These are phyloP conservation scores for Mollisia scopiformis DNA, from an alignment of 2,329 filamentous ascomycete genomes.

Conservation along the genomic window DNA sequence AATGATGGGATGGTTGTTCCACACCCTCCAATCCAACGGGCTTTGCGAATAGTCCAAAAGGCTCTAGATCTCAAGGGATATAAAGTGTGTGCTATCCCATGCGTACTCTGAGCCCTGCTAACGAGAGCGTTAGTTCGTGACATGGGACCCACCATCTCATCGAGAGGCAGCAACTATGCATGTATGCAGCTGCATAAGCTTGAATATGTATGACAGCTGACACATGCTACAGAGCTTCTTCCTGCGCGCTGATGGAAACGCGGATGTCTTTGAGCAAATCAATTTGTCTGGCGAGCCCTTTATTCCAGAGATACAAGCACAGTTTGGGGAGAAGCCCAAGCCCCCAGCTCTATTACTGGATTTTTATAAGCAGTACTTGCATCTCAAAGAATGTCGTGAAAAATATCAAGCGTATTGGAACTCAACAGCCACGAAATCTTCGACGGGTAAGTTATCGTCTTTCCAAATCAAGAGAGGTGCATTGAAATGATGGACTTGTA, in stretches of 20 bases:
- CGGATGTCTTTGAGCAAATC: neutral
- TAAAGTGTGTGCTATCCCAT: neutral
- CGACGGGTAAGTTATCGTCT: no score
- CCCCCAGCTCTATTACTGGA: neutral
- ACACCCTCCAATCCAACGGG: constrained; percentile 59
- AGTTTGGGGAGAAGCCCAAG: neutral
- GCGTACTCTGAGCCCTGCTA: neutral
- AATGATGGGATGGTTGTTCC: constrained; percentile 52
- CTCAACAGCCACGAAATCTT: neutral
- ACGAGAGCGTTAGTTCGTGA: neutral
- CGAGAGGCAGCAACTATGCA: neutral
- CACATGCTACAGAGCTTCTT: neutral
- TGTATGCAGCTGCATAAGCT: neutral
- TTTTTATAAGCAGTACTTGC: neutral
- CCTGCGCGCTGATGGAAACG: neutral
- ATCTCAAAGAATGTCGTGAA: neutral
- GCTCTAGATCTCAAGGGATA: neutral
- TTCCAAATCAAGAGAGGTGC: no score
- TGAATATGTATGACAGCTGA: neutral
- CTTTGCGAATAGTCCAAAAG: constrained; percentile 45
- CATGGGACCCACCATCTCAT: constrained; percentile 3
- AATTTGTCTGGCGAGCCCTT: neutral
- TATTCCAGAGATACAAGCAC: neutral
- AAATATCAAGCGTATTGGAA: neutral
- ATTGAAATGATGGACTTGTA: no score